Percentiles rank a stretch among this genome's conserved stretches.
These are phyloP conservation scores for Pseudovirgaria hyperparasitica DNA, from an alignment of 2,329 filamentous ascomycete genomes.

Conservation along the genomic window DNA sequence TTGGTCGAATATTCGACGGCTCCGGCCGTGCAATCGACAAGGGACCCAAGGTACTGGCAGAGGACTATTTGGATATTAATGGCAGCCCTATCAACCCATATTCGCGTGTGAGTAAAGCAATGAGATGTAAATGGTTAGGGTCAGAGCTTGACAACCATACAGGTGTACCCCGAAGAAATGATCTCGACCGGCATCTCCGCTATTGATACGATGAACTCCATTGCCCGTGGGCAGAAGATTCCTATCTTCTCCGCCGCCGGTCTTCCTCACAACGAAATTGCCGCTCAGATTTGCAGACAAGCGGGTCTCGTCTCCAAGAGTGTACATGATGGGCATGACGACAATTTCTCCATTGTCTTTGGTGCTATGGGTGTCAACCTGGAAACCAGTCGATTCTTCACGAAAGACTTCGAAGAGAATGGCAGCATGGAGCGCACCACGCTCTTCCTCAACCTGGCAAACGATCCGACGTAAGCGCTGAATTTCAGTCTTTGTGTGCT, in stretches of 20 bases:
- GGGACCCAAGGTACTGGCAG: conserved; percentile 92
- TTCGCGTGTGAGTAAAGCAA: conserved; percentile 57
- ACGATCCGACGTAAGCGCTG: conserved; percentile 77
- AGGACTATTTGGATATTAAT: conserved; percentile 98
- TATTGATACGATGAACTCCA: conserved; percentile 88
- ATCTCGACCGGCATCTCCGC: conserved; percentile 98
- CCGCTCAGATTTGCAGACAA: conserved; percentile 96
- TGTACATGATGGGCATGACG: conserved; percentile 89
- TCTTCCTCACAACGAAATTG: conserved; percentile 99
- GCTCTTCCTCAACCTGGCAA: conserved; percentile 96
- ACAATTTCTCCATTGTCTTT: conserved; percentile 99
- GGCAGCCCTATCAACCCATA: conserved; percentile 98
- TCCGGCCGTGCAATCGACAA: conserved; percentile 98
- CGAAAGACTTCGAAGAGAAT: conserved; percentile 96
- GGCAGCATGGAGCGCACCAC: conserved; percentile 95
- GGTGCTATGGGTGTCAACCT: conserved; percentile 99
- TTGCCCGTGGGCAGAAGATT: conserved; percentile 98
- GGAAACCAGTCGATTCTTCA: conserved; percentile 98
- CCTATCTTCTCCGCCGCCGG: conserved; percentile 97
- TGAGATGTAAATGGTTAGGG: conserved; percentile 8
- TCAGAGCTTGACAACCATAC: conserved; percentile 9
- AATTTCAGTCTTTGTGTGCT: conserved; percentile 1
- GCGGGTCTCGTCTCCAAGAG: conserved; percentile 84
- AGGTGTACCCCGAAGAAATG: conserved; percentile 99
- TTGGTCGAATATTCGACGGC: conserved; percentile 97